Base-by-base conservation (phyloP, 139 green algal species). In the Chlamydomonas sp. region DNA sequence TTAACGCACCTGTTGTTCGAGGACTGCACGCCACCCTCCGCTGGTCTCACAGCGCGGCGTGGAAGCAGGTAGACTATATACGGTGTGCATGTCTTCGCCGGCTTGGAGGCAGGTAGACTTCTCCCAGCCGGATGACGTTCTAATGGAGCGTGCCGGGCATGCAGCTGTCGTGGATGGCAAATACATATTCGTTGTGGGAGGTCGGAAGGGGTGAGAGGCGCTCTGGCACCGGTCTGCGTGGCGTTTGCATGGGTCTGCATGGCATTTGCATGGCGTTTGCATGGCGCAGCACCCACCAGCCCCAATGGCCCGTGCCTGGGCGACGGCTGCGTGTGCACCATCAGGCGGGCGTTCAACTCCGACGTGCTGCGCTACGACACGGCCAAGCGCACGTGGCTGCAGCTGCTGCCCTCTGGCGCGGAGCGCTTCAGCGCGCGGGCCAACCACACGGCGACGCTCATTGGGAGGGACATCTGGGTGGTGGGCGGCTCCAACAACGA, bases 401-500 rank as follows among this genome's bases (percentile, higher is more conserved):
- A 16, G 3, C 4, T 49, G n/a, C 3, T 3, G 3, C 3, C 22
- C 6, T 16, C 5, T 35, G 34, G 8, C 8, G 4, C 62, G 13
- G 31, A 39, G 43, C 31, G 8, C 31, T 69, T 69, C 30, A 26
- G 10, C 34, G 5, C 31, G 3, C 6, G 62, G 24, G 62, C 33
- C 6, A 38, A 38, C 13, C 62, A 69, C 37, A 49, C 62, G 22
- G 62, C 62, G 13, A 69, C 62, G 16, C 35, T 69, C 6, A 69
- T 58, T 58, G 35, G 35, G 5, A 6, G 35, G 5, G 37, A 54
- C 8, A 69, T 69, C n/a, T 69, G 62, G 62, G 62, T 69, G 22
- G 16, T 57, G 24, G 62, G 62, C 13, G 62, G 62, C 62, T 58
- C 35, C 37, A 69, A 69, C 62, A 69, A 69, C 57, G 62, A 66